Evolutionary conservation across 148 eudicot genomes (phyloP).

Genomic region (Camellia granthamiana): DNA sequence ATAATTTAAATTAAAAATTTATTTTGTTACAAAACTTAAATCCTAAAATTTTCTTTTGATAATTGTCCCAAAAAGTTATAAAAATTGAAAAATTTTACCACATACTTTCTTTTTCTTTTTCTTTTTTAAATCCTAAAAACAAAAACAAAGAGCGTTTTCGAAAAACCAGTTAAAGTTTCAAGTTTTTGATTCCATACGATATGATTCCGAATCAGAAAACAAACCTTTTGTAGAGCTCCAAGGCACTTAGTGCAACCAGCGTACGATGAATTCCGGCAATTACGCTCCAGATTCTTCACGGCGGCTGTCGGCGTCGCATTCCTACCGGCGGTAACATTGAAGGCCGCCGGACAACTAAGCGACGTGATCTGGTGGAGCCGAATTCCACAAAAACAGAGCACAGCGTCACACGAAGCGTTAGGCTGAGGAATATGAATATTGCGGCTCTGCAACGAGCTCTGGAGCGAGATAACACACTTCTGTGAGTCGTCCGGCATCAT

Average conservation of each 20-base stretch:
- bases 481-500: slow-evolving; percentile 98
- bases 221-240: slow-evolving; percentile 82
- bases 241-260: slow-evolving; percentile 92
- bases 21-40: too few relatives aligned
- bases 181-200: background rate
- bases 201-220: too few relatives aligned
- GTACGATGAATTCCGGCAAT: slow-evolving; percentile 79
- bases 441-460: slow-evolving; percentile 49
- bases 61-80: too few relatives aligned
- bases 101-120: too few relatives aligned
- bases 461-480: slow-evolving; percentile 81
- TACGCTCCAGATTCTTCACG: slow-evolving; percentile 69
- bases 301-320: slow-evolving; percentile 71
- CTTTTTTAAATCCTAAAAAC: background rate
- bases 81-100: too few relatives aligned
- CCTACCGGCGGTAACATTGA: slow-evolving; percentile 39
- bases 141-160: background rate
- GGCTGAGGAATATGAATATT: slow-evolving; percentile 66
- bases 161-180: background rate
- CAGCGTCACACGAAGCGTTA: slow-evolving; percentile 73
- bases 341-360: slow-evolving; percentile 78
- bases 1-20: too few relatives aligned
- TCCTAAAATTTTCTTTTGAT: too few relatives aligned
- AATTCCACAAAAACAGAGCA: slow-evolving; percentile 86
- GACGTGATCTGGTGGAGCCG: slow-evolving; percentile 81